These are phyloP conservation scores for Calonectria naviculata DNA, from an alignment of 2,329 filamentous ascomycete genomes.

Conservation along the genomic window DNA sequence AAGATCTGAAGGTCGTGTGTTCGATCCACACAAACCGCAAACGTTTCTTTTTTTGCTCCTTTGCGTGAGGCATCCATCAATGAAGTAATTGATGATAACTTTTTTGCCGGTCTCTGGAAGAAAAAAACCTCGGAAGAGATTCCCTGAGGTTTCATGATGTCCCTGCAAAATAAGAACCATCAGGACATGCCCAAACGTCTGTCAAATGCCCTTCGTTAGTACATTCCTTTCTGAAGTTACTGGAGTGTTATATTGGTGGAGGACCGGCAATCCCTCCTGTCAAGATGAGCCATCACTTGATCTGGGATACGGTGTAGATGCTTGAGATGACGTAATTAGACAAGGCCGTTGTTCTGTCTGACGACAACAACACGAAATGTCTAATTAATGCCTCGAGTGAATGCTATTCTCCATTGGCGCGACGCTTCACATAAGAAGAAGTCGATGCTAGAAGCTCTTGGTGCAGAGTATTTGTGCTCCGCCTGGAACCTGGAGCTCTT, in stretches of 20 bases:
- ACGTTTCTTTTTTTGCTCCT: conserved; percentile 29
- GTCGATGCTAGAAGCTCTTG: no score
- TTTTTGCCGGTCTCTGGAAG: neutral
- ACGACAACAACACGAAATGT: neutral
- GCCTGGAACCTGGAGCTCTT: no score
- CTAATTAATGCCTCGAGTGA: neutral
- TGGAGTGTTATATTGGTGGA: neutral
- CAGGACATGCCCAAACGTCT: no score
- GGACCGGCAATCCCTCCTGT: neutral
- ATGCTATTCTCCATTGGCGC: neutral
- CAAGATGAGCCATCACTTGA: neutral
- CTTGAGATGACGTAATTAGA: neutral
- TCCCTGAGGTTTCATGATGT: no score
- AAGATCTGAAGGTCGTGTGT: conserved; percentile 44
- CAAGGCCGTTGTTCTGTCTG: neutral
- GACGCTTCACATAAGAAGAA: no score
- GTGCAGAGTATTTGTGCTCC: no score
- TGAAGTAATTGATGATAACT: no score
- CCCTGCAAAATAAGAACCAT: no score
- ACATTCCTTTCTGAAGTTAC: no score
- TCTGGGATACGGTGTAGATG: neutral
- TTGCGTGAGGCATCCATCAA: no score
- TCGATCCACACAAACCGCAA: conserved; percentile 45
- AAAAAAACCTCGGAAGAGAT: no score
- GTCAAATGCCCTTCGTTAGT: neutral